Evolutionary conservation across 495 filamentous ascomycete species (phyloP).

Genomic region (Amniculicola lignicola): DNA sequence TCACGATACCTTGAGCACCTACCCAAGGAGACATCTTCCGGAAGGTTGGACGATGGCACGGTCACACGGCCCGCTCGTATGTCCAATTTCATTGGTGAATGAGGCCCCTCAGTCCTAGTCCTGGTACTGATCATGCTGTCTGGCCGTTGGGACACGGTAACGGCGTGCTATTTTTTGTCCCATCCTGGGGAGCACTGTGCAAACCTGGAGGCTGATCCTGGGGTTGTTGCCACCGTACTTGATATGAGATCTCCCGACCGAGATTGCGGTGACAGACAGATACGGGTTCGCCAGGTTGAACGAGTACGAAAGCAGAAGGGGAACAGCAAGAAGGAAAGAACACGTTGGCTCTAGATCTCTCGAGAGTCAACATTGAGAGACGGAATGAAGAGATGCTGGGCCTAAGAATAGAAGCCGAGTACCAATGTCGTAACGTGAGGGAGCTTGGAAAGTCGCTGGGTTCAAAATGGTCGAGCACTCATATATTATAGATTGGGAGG

Average conservation of each 20-base stretch:
- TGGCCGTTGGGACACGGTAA: no score
- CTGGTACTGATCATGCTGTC: no score
- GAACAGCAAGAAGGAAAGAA: constrained; percentile 8
- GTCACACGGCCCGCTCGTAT: constrained; percentile 14
- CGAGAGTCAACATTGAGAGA: constrained; percentile 1
- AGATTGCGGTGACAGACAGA: constrained; percentile 20
- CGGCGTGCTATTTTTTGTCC: no score
- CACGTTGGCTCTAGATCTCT: constrained; percentile 28
- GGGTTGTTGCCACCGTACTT: constrained; percentile 12
- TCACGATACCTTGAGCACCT: constrained; percentile 3
- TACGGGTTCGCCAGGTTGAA: background rate
- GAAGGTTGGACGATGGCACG: constrained; percentile 6
- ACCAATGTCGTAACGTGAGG: constrained; percentile 11
- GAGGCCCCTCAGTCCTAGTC: no score
- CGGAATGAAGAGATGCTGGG: background rate
- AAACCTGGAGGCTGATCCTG: constrained; percentile 4
- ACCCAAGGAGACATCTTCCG: no score
- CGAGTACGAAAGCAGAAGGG: background rate
- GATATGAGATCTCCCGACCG: constrained; percentile 10
- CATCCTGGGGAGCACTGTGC: background rate
- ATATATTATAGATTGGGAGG: constrained; percentile 32
- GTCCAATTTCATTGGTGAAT: constrained; percentile 2
- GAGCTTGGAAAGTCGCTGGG: constrained; percentile 3
- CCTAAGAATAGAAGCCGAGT: constrained; percentile 27
- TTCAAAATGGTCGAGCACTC: constrained; percentile 4